Base-by-base conservation (phyloP, 1,139 yeast genomes). In the Kodamaea suecica region DNA sequence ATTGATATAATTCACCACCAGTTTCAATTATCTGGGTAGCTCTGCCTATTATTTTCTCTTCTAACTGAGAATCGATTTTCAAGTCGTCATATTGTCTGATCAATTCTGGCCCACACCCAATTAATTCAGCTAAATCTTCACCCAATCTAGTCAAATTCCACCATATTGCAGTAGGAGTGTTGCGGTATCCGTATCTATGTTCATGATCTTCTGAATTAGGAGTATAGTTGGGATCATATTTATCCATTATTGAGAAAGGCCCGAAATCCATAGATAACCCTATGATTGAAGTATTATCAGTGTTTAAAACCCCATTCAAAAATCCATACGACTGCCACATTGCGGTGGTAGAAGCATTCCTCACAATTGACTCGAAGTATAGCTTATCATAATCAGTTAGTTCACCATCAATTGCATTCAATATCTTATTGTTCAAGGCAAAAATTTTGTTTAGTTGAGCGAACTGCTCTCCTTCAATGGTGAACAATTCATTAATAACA, bases 181-280 rank as follows among this genome's bases (percentile, higher is more conserved):
- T 86, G 23, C 73, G 73, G 58, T 84, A 90, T 7, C 88, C 78
- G 55, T 92, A 92, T 32, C 97, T 67, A 17, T 65, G 57, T 36
- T 69, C 66, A 32, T 73, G 76, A 55, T 92, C 98, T 53, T 88
- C 97, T 36, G 88, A 90, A 53, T 92, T 92, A 2, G 97, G 94
- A 0, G 97, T 84, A 53, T 76, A 90, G 35, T 73, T 59, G 5
- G 95, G 90, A 51, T 87, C 81, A 54, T 82, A 92, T 38, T 76
- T 77, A 53, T 90, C 97, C 80, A 84, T 70, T 37, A 88, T 84
- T 16, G 95, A 84, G 62, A 86, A 92, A 1, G 98, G 98, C 3
- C 98, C 98, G 56, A 83, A 92, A 58, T 92, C 98, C 61, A 92
- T 77, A 0, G 95, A 78, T 11, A 90, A 65, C 0, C 98, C 98